phyloP scores from a whole-genome alignment of 805 yeast genomes.

The Grigorovia yakushimaensis region DNA sequence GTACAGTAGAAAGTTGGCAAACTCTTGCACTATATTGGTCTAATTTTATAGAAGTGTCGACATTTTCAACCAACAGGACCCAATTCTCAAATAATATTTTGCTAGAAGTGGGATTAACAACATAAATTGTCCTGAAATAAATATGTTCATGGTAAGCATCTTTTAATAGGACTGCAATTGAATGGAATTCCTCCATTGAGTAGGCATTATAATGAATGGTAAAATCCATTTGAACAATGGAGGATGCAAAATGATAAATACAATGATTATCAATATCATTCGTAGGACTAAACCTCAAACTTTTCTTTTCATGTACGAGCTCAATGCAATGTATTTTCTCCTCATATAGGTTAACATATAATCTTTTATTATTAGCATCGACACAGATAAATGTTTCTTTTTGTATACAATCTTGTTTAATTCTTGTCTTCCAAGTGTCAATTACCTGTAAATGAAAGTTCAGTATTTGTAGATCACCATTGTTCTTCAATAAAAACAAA shows the following conservation, averaged over 20 bases:
- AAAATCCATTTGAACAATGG: constrained; percentile 8
- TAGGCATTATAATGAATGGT: constrained; percentile 8
- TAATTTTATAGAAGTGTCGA: neutral
- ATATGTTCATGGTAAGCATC: constrained; percentile 1
- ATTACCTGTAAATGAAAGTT: constrained; percentile 3
- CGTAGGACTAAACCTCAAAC: constrained; percentile 7
- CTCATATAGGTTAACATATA: constrained; percentile 8
- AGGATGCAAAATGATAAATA: constrained; percentile 6
- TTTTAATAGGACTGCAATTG: constrained; percentile 8
- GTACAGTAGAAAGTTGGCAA: constrained; percentile 8
- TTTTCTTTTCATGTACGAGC: constrained; percentile 2
- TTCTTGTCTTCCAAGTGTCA: constrained; percentile 6
- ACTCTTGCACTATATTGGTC: neutral
- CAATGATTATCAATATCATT: neutral
- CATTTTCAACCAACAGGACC: constrained; percentile 2
- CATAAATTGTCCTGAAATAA: constrained; percentile 8
- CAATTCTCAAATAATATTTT: constrained; percentile 1
- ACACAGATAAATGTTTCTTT: constrained; percentile 7
- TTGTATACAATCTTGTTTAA: constrained; percentile 1
- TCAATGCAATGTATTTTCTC: constrained; percentile 7
- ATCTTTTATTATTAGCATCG: constrained; percentile 7
- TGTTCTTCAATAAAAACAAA: constrained; percentile 12
- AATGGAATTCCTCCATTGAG: constrained; percentile 9
- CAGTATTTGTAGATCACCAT: constrained; percentile 13
- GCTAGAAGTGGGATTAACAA: neutral